Evolutionary conservation across 2,329 filamentous ascomycete species (phyloP).

Genomic region (Botrytis squamosa): DNA sequence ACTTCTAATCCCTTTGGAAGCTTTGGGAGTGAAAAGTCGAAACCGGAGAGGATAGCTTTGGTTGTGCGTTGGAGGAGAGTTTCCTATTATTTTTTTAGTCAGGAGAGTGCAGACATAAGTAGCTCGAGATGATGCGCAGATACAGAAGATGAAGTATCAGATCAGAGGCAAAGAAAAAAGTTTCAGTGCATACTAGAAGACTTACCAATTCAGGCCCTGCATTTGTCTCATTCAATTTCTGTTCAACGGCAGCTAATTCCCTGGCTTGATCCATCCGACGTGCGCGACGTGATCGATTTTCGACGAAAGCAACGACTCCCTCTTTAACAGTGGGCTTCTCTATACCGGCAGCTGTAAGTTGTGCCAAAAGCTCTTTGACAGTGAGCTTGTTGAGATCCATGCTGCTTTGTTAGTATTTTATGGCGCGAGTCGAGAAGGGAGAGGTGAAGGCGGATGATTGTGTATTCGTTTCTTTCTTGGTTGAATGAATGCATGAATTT

Average conservation of each 20-base stretch:
- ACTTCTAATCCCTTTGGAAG: not conserved
- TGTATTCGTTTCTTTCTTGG: not conserved
- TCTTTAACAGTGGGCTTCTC: not conserved
- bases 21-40: not conserved
- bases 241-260: not conserved
- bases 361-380: not conserved
- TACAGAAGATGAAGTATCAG: not conserved
- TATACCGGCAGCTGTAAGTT: not conserved
- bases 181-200: not conserved
- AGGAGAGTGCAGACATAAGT: not conserved
- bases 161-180: not conserved
- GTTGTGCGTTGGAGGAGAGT: not conserved
- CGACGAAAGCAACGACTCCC: not conserved
- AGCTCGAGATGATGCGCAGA: not conserved
- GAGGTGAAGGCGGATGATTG: rapidly evolving
- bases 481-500: not conserved
- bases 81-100: not conserved
- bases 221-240: not conserved
- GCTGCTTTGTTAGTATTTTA: not conserved
- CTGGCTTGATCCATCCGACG: not conserved
- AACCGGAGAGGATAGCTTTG: not conserved
- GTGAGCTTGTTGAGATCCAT: not conserved
- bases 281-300: not conserved
- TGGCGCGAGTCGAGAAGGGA: too few species aligned
- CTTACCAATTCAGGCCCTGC: not conserved